These are phyloP conservation scores for Spergularia azorica DNA, from an alignment of 179 eudicot species.

Conservation along the genomic window DNA sequence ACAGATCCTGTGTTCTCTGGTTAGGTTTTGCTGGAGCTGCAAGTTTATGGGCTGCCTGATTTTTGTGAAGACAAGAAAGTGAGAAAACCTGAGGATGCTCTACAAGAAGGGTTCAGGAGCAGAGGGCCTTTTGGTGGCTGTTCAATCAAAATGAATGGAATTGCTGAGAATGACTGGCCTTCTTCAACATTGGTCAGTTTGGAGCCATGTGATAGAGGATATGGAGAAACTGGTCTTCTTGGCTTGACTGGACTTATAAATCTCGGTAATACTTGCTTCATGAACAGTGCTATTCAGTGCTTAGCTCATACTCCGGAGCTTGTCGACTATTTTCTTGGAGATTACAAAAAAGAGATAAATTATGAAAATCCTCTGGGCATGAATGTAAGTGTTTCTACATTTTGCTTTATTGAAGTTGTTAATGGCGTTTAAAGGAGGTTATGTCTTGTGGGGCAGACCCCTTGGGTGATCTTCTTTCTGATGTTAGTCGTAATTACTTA, in stretches of 20 bases:
- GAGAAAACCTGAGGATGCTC: slow-evolving; percentile 26
- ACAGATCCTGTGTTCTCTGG: background rate
- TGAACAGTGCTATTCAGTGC: slow-evolving; percentile 92
- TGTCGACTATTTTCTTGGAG: slow-evolving; percentile 83
- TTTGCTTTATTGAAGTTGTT: background rate
- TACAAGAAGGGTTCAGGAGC: slow-evolving; percentile 29
- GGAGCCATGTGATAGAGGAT: slow-evolving; percentile 25
- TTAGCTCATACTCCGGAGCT: slow-evolving; percentile 82
- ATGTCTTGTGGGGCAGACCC: slow-evolving; percentile 9
- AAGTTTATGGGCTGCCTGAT: slow-evolving; percentile 53
- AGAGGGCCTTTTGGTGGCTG: slow-evolving; percentile 28
- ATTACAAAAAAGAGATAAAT: slow-evolving; percentile 74
- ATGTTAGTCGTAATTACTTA: background rate
- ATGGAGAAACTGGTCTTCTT: slow-evolving; percentile 38
- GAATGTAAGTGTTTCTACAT: slow-evolving; percentile 48
- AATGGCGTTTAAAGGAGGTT: background rate
- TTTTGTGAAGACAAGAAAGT: slow-evolving; percentile 27
- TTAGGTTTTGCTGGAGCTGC: slow-evolving; percentile 64
- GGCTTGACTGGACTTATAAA: slow-evolving; percentile 79
- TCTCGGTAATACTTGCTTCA: slow-evolving; percentile 89
- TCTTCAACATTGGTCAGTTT: slow-evolving; percentile 13
- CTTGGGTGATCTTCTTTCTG: background rate
- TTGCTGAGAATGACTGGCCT: slow-evolving; percentile 34
- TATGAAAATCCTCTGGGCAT: slow-evolving; percentile 69
- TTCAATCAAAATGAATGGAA: slow-evolving; percentile 48